Conservation (phyloP, 306 rosid genomes). For the Hylodesmum podocarpum region DNA sequence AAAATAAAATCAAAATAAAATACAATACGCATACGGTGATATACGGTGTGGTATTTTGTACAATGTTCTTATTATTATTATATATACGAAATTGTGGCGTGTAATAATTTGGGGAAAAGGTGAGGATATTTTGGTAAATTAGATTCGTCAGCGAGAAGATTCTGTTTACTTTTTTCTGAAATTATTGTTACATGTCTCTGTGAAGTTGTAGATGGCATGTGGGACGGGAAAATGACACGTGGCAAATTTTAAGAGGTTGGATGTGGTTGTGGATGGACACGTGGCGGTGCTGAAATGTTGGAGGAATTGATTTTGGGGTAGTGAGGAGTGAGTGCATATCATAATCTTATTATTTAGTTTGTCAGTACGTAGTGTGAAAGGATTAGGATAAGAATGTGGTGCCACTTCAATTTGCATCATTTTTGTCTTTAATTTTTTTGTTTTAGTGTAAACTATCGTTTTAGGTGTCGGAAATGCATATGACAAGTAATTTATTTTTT, state of each 20-base stretch:
- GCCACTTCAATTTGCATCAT: background rate
- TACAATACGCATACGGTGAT: background rate
- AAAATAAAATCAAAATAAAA: background rate
- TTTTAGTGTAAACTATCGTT: too few relatives aligned
- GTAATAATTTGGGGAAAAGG: background rate
- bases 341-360: slow-evolving; percentile 17
- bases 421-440: background rate
- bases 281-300: slow-evolving; percentile 18
- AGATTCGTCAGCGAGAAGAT: background rate
- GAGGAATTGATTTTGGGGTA: background rate
- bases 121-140: slow-evolving; percentile 5
- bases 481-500: too few relatives aligned
- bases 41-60: slow-evolving; percentile 5
- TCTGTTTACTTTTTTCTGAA: slow-evolving; percentile 9
- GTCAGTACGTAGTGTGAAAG: background rate
- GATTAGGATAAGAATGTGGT: background rate
- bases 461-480: too few relatives aligned
- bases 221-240: background rate
- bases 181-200: slow-evolving; percentile 13
- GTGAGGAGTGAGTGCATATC: too few relatives aligned
- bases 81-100: slow-evolving; percentile 25
- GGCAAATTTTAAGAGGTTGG: background rate
- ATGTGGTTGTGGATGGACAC: background rate
- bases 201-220: slow-evolving; percentile 24
- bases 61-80: background rate